Percentiles rank a stretch among this genome's conserved stretches.
Conservation (phyloP, 2,329 filamentous ascomycete species). For the Byssochlamys sp. region DNA sequence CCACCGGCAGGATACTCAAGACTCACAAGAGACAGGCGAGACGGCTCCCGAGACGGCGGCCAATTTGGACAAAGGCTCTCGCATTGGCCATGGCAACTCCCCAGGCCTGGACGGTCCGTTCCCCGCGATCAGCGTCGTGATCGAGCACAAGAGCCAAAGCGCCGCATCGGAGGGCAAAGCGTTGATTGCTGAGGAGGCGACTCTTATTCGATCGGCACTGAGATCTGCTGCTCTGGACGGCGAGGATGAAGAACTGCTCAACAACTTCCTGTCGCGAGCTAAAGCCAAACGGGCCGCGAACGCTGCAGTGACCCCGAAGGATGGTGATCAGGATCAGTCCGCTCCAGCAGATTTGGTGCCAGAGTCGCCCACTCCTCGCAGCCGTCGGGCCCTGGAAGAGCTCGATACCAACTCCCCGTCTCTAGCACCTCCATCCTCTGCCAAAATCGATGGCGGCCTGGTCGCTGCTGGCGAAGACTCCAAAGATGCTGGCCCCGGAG, state of each 20-base stretch:
- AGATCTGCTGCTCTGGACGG: slow-evolving; percentile 27
- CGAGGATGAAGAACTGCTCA: slow-evolving; percentile 31
- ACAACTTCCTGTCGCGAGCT: slow-evolving; percentile 32
- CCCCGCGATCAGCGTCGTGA: slow-evolving; percentile 2
- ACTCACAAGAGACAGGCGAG: neutral
- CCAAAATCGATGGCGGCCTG: slow-evolving; percentile 14
- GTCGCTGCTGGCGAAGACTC: slow-evolving; percentile 7
- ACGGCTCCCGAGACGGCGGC: neutral
- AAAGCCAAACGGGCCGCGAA: slow-evolving; percentile 33
- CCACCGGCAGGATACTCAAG: neutral
- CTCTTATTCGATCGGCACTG: slow-evolving; percentile 27
- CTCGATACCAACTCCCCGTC: slow-evolving; percentile 32
- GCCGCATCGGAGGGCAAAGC: slow-evolving; percentile 13
- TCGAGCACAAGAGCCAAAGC: slow-evolving; percentile 2
- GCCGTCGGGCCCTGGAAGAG: slow-evolving; percentile 26
- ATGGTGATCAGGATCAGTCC: slow-evolving; percentile 9
- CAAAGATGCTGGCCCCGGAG: slow-evolving; percentile 6
- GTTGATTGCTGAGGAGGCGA: slow-evolving; percentile 22
- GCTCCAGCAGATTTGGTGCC: slow-evolving; percentile 7
- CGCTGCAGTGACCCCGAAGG: slow-evolving; percentile 13
- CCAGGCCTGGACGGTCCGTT: neutral
- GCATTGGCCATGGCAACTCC: neutral
- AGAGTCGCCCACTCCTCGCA: slow-evolving; percentile 20
- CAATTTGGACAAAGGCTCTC: neutral
- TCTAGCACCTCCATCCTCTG: slow-evolving; percentile 23